phyloP scores from a whole-genome alignment of 805 yeast genomes.

The Candida argentea region DNA sequence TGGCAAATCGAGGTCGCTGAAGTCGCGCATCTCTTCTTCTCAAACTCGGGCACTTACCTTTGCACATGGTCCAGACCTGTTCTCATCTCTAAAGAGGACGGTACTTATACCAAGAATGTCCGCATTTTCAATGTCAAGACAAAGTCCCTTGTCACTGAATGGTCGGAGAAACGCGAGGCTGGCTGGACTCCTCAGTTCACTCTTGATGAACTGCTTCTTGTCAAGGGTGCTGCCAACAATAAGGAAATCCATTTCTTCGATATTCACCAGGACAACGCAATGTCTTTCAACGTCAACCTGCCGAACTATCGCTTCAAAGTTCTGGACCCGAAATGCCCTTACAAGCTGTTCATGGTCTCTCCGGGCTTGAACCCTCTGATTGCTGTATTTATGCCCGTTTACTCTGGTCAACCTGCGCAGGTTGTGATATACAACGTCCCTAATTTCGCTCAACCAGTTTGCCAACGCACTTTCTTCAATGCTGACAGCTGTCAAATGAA shows the following conservation, averaged over 20 bases:
- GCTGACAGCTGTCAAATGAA: conserved; percentile 87
- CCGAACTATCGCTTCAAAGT: conserved; percentile 50
- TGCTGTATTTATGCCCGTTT: conserved; percentile 85
- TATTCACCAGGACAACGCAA: conserved; percentile 19
- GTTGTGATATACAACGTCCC: conserved; percentile 80
- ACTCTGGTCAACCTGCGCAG: conserved; percentile 79
- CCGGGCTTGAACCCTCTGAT: conserved; percentile 87
- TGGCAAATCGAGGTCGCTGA: conserved; percentile 48
- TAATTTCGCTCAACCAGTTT: conserved; percentile 64
- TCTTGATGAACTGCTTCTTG: conserved; percentile 63
- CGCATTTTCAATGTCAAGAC: conserved; percentile 54
- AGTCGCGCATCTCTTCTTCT: conserved; percentile 73
- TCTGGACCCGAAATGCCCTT: conserved; percentile 41
- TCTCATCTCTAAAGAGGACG: conserved; percentile 51
- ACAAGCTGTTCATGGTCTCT: conserved; percentile 54
- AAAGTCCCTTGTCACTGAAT: conserved; percentile 44
- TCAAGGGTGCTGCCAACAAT: conserved; percentile 43
- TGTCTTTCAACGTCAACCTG: conserved; percentile 27
- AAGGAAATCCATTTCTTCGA: conserved; percentile 63
- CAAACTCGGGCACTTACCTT: conserved; percentile 78
- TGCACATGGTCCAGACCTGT: conserved; percentile 87
- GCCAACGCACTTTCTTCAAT: conserved; percentile 84
- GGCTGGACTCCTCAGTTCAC: conserved; percentile 94
- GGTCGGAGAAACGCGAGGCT: conserved; percentile 71
- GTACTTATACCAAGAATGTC: conserved; percentile 72